Conservation (phyloP, 169 alveolate species). For the Theileria sp. region DNA sequence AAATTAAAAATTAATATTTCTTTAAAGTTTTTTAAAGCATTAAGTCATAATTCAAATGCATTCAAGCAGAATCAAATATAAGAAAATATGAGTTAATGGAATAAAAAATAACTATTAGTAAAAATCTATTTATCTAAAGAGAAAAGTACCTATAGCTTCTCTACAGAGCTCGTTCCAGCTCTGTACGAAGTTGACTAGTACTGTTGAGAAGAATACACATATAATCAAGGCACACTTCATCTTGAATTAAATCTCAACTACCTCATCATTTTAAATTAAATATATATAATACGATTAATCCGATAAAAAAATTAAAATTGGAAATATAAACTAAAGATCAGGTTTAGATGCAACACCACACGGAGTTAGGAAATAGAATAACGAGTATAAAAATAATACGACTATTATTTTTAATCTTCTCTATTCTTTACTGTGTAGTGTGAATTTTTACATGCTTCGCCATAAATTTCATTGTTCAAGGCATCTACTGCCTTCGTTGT, state of each 20-base stretch:
- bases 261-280: slow-evolving; percentile 1
- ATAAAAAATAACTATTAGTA: not conserved
- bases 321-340: not conserved
- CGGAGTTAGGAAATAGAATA: not conserved
- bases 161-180: slow-evolving; percentile 65
- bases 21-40: not conserved
- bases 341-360: not conserved
- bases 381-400: not conserved
- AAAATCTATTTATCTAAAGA: too few species aligned
- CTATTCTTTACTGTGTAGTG: slow-evolving; percentile 11
- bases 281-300: slow-evolving; percentile 5
- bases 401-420: not conserved
- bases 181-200: slow-evolving; percentile 8
- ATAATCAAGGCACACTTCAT: slow-evolving; percentile 4
- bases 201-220: slow-evolving; percentile 16
- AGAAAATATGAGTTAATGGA: not conserved
- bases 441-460: slow-evolving; percentile 1
- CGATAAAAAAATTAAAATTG: not conserved
- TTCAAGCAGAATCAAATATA: not conserved
- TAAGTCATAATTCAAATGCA: not conserved
- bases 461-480: slow-evolving; percentile 29
- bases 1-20: not conserved
- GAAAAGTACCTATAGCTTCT: slow-evolving; percentile 62
- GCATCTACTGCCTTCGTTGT: slow-evolving; percentile 49
- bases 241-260: not conserved